phyloP scores from a whole-genome alignment of 495 filamentous ascomycete species.

The Aspergillus nidulans region DNA sequence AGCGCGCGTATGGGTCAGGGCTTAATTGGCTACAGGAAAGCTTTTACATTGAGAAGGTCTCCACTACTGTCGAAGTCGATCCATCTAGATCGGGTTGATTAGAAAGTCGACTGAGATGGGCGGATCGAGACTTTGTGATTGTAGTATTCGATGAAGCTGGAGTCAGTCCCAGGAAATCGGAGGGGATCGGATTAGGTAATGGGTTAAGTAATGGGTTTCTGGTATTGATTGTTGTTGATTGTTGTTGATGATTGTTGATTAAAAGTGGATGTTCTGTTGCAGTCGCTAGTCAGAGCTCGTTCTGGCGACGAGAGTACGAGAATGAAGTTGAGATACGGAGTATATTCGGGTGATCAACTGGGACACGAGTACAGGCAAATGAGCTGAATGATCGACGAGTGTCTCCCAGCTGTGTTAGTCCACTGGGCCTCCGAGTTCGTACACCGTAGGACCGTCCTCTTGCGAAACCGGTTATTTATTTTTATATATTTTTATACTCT shows the following conservation, averaged over 20 bases:
- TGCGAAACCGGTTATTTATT: too few species aligned
- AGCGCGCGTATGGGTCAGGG: not conserved
- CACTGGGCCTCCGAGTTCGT: too few species aligned
- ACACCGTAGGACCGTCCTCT: too few species aligned
- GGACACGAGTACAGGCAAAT: not conserved
- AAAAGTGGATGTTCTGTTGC: not conserved
- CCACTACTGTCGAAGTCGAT: not conserved
- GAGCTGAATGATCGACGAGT: not conserved
- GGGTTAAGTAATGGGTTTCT: not conserved
- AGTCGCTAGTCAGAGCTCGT: not conserved
- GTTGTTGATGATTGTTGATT: not conserved
- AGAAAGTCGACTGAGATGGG: not conserved
- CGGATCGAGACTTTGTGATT: not conserved
- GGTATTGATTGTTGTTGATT: not conserved
- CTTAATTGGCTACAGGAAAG: not conserved
- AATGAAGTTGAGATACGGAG: too few species aligned
- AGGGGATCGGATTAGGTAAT: not conserved
- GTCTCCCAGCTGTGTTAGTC: too few species aligned
- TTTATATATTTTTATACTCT: too few species aligned
- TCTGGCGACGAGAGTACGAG: not conserved
- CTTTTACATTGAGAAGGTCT: not conserved
- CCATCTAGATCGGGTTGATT: conserved; percentile 1
- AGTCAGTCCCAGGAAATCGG: not conserved
- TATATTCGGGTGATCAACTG: not conserved
- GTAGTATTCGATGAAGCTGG: not conserved